Evolutionary conservation across 176 grass and related monocot species (phyloP).

Genomic region (Rhipidocladum racemiflorum): DNA sequence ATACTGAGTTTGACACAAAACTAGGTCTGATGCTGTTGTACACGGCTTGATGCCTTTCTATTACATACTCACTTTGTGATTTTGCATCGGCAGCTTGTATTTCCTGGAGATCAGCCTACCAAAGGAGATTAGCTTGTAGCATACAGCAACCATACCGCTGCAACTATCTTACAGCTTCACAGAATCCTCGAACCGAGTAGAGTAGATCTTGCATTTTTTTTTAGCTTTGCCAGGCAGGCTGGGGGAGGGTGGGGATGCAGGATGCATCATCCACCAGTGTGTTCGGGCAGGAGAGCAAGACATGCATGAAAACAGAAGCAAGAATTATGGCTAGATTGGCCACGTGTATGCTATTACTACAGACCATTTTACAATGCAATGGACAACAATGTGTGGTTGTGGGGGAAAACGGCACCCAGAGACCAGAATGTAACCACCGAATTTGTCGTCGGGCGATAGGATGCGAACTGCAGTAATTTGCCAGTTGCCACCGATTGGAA

Average conservation of each 20-base stretch:
- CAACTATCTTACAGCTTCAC: background rate
- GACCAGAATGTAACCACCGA: background rate
- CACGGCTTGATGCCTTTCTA: background rate
- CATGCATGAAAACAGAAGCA: background rate
- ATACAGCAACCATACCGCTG: background rate
- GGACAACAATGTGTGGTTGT: background rate
- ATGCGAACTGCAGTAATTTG: background rate
- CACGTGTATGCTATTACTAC: conserved; percentile 27
- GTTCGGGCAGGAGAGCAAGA: background rate
- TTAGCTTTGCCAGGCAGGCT: background rate
- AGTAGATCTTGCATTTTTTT: conserved; percentile 25
- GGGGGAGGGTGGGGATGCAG: background rate
- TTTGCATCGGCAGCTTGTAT: conserved; percentile 69
- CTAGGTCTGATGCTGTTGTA: background rate
- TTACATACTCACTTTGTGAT: conserved; percentile 24
- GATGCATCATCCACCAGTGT: background rate
- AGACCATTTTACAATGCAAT: background rate
- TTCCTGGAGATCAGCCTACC: conserved; percentile 92
- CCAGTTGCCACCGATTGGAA: background rate
- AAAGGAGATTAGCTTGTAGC: conserved; percentile 66
- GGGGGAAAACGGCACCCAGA: background rate
- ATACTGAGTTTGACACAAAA: background rate
- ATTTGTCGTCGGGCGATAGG: background rate
- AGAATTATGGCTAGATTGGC: conserved; percentile 17
- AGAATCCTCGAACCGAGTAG: background rate